These are phyloP conservation scores for Chlorella variabilis DNA, from an alignment of 163 green algal genomes.

Conservation along the genomic window DNA sequence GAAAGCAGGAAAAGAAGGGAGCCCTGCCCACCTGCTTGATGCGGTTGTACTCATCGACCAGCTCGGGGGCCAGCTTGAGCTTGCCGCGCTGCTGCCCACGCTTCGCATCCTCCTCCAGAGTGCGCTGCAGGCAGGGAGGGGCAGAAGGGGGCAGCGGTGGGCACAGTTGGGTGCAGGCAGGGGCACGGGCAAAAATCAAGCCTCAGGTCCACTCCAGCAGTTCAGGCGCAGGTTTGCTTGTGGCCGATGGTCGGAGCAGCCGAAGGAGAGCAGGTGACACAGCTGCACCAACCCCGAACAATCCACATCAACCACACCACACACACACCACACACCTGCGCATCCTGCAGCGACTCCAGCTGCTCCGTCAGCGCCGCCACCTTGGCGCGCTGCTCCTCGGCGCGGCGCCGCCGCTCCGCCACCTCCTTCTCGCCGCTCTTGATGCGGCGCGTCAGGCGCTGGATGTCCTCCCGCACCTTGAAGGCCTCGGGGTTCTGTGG, in stretches of 20 bases:
- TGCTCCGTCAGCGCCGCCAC: constrained; percentile 65
- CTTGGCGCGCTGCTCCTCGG: constrained; percentile 40
- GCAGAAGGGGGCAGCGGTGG: neutral
- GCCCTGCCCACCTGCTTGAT: constrained; percentile 72
- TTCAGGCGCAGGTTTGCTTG: too few relatives aligned
- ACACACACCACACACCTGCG: neutral
- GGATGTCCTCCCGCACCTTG: constrained; percentile 76
- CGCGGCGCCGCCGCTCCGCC: constrained; percentile 47
- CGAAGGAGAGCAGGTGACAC: too few relatives aligned
- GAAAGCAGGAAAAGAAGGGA: too few relatives aligned
- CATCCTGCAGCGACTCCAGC: constrained; percentile 58
- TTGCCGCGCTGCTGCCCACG: constrained; percentile 30
- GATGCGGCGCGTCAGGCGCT: constrained; percentile 58
- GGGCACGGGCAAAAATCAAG: neutral
- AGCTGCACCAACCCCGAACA: too few relatives aligned
- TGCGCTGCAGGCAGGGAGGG: constrained; percentile 22
- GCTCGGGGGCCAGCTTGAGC: constrained; percentile 56
- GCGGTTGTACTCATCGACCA: constrained; percentile 76
- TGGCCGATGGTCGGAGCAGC: too few relatives aligned
- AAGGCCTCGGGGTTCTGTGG: constrained; percentile 64
- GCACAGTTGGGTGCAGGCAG: neutral
- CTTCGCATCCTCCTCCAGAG: constrained; percentile 55
- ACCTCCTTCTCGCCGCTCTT: constrained; percentile 59
- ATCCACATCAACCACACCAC: neutral
- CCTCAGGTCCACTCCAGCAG: too few relatives aligned